Conservation (phyloP, 2,329 filamentous ascomycete species). For the Venturia asperata region DNA sequence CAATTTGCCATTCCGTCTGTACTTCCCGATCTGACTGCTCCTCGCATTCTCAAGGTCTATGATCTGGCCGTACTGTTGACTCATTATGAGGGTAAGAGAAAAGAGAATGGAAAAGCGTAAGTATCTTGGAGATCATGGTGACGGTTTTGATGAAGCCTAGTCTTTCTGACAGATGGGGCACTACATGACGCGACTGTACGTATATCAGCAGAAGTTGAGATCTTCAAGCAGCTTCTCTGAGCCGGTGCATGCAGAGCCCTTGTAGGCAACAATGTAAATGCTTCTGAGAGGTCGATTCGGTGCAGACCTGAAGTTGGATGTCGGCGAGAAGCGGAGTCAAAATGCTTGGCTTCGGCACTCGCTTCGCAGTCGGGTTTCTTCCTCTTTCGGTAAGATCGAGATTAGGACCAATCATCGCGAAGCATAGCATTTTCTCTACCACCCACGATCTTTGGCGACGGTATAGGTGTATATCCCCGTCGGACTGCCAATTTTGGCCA, state of each 20-base stretch:
- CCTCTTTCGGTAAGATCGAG: neutral
- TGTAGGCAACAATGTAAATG: neutral
- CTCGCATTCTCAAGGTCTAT: neutral
- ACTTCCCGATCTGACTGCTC: conserved; percentile 17
- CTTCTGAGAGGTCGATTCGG: neutral
- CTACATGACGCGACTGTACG: neutral
- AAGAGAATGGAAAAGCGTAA: neutral
- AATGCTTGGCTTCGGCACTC: conserved; percentile 4
- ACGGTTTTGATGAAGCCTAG: neutral
- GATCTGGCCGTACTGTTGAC: neutral
- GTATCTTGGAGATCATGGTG: neutral
- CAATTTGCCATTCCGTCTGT: conserved; percentile 33
- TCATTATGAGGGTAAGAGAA: neutral
- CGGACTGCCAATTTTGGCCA: neutral
- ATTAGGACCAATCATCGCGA: neutral
- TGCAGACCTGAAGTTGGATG: neutral
- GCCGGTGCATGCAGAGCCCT: neutral
- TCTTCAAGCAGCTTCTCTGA: neutral
- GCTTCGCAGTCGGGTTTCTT: neutral
- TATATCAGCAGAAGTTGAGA: neutral
- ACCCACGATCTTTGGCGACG: neutral
- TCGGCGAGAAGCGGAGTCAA: neutral
- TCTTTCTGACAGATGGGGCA: neutral
- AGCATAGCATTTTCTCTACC: neutral
- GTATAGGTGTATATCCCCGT: neutral